Base-by-base conservation (phyloP, 2,329 filamentous ascomycete species). In the Epichloe glyceriae region DNA sequence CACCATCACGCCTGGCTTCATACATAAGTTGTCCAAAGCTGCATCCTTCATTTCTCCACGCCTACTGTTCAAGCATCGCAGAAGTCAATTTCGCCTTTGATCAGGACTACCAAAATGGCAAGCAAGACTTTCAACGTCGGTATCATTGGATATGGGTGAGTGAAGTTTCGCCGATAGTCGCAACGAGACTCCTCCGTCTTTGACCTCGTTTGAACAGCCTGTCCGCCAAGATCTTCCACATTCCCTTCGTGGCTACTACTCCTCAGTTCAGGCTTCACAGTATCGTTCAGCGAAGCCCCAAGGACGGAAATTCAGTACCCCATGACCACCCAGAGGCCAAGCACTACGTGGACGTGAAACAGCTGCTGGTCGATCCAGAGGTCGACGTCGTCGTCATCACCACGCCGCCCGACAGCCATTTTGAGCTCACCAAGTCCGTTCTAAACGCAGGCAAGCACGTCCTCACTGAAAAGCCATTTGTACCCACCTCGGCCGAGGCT, bases 381-480 rank as follows among this genome's bases (percentile, higher is more conserved):
- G 74, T 91, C 42, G 78, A 89, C 61, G 70, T 90, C 17, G 76
- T 89, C 34, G 73, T 88, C 57, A 68, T 93, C 54, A 82, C 81
- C 49, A 88, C 84, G 0, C 80, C 84, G 0, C 86, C 86, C 0
- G 75, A 83, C 54, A 82, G 79, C 11, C 87, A 91, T 70, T 86
- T 80, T 61, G 64, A 72, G 15, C 72, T 89, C 58, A 72, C 80
- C 37, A 81, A 80, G 64, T 66, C 76, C 48, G 82, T 83, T 0
- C 72, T 91, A 46, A 73, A 83, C 61, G 72, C 76, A 10, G 82
- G 83, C 58, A 90, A 90, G 71, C 83, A 91, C 64, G 83, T 90
- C 26, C 72, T 91, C 49, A 83, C 85, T 46, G 87, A 91, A 71
- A 91, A 91, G 71, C 87, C 87, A 2, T 91, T 91, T 63, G 85